Base-by-base conservation (phyloP, 345 rosid genomes). In the Gossypium stocksii region DNA sequence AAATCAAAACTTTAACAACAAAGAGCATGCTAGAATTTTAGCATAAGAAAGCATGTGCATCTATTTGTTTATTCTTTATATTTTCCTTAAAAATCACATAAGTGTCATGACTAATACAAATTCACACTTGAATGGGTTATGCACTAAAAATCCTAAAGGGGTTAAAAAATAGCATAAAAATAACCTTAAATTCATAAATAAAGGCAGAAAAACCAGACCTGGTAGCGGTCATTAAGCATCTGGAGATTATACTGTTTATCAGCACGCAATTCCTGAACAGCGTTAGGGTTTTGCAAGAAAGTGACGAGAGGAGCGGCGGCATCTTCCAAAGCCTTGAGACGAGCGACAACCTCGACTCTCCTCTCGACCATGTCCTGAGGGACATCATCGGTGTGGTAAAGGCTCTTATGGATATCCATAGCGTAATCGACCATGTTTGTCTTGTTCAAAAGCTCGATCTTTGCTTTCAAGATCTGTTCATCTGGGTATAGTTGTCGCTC, bases 351-450 rank as follows among this genome's bases (percentile, higher is more conserved):
- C 81, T 95, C 98, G 15, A 78, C 82, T 72, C 98, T 91, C 77
- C 98, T 87, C 67, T 95, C 99, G 74, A 87, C 83, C 97, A 95
- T 95, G 68, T 90, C 99, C 78, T 81, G 92, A 14, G 98, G 98
- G 65, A 92, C 98, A 56, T 93, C 98, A 27, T 93, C 99, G 5
- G 96, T 88, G 82, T 80, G 94, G 83, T 95, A 95, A 63, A 95
- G 98, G 71, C 85, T 90, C 89, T 95, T 95, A 84, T 93, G 93
- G 66, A 95, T 93, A 83, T 95, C 99, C 99, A 95, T 93, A 74
- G 98, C 99, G 87, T 95, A 93, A 76, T 95, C 99, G 46, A 93
- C 97, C 98, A 95, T 95, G 83, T 95, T 95, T 54, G 99, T 95
- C 63, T 89, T 86, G 93, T 86, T 93, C 81, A 95, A 74, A 44